These are phyloP conservation scores for Dichotomocladium elegans DNA, from an alignment of 371 early-diverging fungal species.

Conservation along the genomic window DNA sequence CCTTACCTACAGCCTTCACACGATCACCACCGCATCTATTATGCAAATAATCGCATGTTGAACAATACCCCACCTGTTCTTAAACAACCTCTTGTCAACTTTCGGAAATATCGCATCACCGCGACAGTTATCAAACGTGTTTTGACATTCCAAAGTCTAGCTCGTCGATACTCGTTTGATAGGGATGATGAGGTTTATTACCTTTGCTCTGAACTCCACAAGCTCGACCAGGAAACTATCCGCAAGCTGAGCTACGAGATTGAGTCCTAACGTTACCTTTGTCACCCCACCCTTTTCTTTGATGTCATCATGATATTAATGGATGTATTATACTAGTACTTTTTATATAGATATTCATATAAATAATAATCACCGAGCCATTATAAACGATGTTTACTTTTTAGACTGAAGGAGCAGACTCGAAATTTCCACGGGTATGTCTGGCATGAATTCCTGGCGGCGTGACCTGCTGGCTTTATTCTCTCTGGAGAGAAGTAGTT, in stretches of 20 bases:
- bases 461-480: too few species aligned
- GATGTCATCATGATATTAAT: too few species aligned
- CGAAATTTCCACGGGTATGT: too few species aligned
- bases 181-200: constrained; percentile 36
- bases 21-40: constrained; percentile 20
- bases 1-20: constrained; percentile 43
- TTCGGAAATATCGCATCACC: constrained; percentile 60
- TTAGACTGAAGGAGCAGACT: too few species aligned
- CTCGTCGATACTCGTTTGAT: constrained; percentile 55
- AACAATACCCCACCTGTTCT: constrained; percentile 14
- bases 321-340: too few species aligned
- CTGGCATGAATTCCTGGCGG: too few species aligned
- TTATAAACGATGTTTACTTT: too few species aligned
- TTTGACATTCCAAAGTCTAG: constrained; percentile 53
- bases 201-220: constrained; percentile 25
- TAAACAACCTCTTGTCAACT: constrained; percentile 52
- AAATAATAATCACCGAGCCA: too few species aligned
- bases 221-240: constrained; percentile 25
- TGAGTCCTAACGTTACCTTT: constrained; percentile 30
- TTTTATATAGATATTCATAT: too few species aligned
- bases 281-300: too few species aligned
- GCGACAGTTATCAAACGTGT: constrained; percentile 64
- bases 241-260: constrained; percentile 29
- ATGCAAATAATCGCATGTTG: constrained; percentile 11
- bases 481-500: too few species aligned